phyloP scores from a whole-genome alignment of 345 rosid species.

The Eucalyptus marginata region DNA sequence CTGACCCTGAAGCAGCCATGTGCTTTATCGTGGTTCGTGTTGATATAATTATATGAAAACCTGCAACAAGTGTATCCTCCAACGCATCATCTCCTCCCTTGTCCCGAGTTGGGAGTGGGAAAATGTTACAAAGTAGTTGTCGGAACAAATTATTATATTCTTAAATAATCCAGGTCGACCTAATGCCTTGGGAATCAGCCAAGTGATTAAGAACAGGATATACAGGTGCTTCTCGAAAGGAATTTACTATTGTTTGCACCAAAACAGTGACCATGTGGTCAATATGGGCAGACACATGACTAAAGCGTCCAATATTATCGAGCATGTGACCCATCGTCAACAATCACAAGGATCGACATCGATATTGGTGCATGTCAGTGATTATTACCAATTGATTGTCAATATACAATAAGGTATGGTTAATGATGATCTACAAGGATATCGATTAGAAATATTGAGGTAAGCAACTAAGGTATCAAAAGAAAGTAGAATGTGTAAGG shows the following conservation, averaged over 20 bases:
- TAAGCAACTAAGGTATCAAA: too few relatives aligned
- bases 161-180: not conserved
- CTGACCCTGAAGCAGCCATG: not conserved
- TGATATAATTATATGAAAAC: not conserved
- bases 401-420: too few relatives aligned
- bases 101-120: not conserved
- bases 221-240: not conserved
- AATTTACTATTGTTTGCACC: not conserved
- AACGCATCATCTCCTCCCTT: not conserved
- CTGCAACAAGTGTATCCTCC: not conserved
- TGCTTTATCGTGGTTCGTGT: not conserved
- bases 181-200: not conserved
- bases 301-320: not conserved
- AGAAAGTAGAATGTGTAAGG: too few relatives aligned
- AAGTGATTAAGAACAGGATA: not conserved
- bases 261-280: not conserved
- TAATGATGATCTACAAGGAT: too few relatives aligned
- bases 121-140: not conserved
- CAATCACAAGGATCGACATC: not conserved
- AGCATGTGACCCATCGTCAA: not conserved
- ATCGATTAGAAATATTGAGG: not conserved
- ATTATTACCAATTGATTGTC: not conserved
- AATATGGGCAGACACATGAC: not conserved
- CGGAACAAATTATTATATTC: not conserved
- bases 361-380: rapidly evolving